Evolutionary conservation across 2,329 filamentous ascomycete species (phyloP).

Genomic region (Ascochyta pisi): DNA sequence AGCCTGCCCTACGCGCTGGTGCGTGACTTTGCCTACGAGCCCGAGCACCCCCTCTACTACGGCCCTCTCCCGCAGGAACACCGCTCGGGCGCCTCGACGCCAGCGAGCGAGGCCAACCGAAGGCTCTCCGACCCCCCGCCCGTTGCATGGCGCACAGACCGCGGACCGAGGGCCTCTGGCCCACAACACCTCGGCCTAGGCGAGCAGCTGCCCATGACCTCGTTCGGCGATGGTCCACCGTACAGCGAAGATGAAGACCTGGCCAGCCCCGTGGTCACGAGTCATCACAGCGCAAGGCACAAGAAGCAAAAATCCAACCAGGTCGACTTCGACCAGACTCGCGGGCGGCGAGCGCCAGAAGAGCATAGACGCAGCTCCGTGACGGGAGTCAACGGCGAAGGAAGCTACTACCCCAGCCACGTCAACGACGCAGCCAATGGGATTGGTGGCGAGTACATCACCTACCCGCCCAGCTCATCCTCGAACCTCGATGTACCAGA

Average conservation of each 20-base stretch:
- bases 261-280: conserved; percentile 85
- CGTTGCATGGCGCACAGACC: conserved; percentile 72
- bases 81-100: conserved; percentile 84
- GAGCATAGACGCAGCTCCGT: conserved; percentile 54
- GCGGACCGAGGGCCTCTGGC: conserved; percentile 62
- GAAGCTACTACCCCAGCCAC: conserved; percentile 75
- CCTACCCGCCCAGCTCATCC: conserved; percentile 68
- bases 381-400: conserved; percentile 66
- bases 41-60: conserved; percentile 87
- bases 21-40: conserved; percentile 92
- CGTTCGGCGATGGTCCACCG: conserved; percentile 81
- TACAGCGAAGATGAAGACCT: conserved; percentile 97
- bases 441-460: conserved; percentile 80
- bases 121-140: conserved; percentile 83
- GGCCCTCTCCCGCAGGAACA: conserved; percentile 78
- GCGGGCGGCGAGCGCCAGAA: conserved; percentile 43
- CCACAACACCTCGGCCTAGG: conserved; percentile 60
- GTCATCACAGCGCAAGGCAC: conserved; percentile 68
- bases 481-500: conserved; percentile 39
- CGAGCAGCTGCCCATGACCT: conserved; percentile 79
- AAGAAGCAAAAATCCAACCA: conserved; percentile 73
- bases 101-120: conserved; percentile 75
- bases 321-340: conserved; percentile 50
- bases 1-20: conserved; percentile 88
- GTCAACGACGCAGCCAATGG: conserved; percentile 72